A percentile compares a stretch with the other conserved stretches of the same genome.
These are phyloP conservation scores for Paratinospora sagittata DNA, from an alignment of 164 flowering plant genomes.

Conservation along the genomic window DNA sequence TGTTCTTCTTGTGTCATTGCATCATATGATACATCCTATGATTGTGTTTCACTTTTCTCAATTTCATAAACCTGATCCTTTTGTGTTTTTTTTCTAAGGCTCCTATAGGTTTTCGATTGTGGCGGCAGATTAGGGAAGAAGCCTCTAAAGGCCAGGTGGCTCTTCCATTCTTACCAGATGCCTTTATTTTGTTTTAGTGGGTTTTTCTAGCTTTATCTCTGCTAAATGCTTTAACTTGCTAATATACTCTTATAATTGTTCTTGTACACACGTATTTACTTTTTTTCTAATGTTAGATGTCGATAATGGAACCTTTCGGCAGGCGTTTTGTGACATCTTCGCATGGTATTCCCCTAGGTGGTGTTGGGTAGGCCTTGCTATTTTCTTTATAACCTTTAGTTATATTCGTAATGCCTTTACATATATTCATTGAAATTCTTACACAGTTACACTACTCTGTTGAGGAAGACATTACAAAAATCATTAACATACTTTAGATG, in stretches of 20 bases:
- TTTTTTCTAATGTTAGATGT: conserved; percentile 28
- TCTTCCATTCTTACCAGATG: background rate
- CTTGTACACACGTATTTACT: background rate
- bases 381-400: background rate
- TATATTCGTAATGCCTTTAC: background rate
- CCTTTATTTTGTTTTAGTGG: background rate
- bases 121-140: conserved; percentile 46
- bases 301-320: conserved; percentile 48
- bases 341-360: conserved; percentile 86
- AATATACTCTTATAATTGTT: background rate
- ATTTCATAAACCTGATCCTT: background rate
- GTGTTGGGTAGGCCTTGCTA: conserved; percentile 59
- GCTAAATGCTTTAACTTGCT: background rate
- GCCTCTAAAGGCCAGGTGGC: conserved; percentile 49
- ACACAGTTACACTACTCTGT: background rate
- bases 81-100: conserved; percentile 40
- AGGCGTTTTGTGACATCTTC: conserved; percentile 39
- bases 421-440: background rate
- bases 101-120: conserved; percentile 63
- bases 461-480: background rate
- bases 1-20: too few relatives aligned
- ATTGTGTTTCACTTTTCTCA: background rate
- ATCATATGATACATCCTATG: background rate
- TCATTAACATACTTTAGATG: background rate
- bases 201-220: background rate